phyloP scores from a whole-genome alignment of 2,329 filamentous ascomycete species.

The Aspergillus awamori region DNA sequence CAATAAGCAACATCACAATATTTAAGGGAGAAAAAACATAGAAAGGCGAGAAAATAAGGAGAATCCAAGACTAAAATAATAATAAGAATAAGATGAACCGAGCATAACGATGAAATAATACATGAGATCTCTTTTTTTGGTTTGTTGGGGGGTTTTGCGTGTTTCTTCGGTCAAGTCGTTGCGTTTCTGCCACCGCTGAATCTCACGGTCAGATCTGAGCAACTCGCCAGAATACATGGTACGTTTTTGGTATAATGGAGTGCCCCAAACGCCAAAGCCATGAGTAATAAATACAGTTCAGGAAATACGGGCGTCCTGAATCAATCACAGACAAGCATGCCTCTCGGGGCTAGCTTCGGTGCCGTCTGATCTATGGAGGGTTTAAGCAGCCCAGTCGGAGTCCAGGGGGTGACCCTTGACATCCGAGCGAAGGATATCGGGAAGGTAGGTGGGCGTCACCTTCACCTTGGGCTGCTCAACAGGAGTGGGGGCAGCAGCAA shows the following conservation, averaged over 20 bases:
- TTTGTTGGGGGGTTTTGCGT: slow-evolving; percentile 11
- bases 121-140: slow-evolving; percentile 17
- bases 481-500: slow-evolving; percentile 25
- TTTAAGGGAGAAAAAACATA: neutral
- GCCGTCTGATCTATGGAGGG: slow-evolving; percentile 3
- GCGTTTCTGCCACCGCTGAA: slow-evolving; percentile 10
- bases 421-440: slow-evolving; percentile 34
- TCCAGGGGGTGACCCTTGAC: slow-evolving; percentile 48
- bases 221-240: slow-evolving; percentile 21
- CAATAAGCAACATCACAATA: slow-evolving; percentile 11
- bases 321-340: neutral
- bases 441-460: slow-evolving; percentile 39
- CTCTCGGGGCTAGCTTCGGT: slow-evolving; percentile 1
- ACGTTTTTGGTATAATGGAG: slow-evolving; percentile 33
- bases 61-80: slow-evolving; percentile 3
- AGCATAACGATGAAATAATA: slow-evolving; percentile 18
- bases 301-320: slow-evolving; percentile 16
- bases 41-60: neutral
- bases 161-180: slow-evolving; percentile 14
- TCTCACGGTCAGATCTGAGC: slow-evolving; percentile 23
- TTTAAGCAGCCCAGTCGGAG: slow-evolving; percentile 49
- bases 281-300: slow-evolving; percentile 39
- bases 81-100: slow-evolving; percentile 6
- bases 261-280: slow-evolving; percentile 38
- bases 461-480: slow-evolving; percentile 38